Evolutionary conservation across 768 basidiomycete species (phyloP), one percentile per base, ranked within the genome.

Genomic region (Tylopilus sp.): DNA sequence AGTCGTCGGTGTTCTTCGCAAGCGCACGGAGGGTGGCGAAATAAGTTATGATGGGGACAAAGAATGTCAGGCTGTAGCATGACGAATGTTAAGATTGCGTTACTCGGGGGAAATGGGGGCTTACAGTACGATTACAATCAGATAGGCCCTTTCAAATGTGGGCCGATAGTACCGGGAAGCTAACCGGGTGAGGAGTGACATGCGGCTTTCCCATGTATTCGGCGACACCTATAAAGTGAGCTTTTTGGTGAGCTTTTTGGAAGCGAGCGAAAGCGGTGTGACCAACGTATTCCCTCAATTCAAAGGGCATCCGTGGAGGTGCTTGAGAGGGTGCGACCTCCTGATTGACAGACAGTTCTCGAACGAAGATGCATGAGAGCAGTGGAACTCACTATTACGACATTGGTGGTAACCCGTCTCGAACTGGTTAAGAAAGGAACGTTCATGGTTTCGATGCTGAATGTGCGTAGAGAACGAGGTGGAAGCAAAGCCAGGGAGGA

Each of bases 201-300:
- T 49, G 26, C 80, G 73, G 9, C 58, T 57, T 30, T 65, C 69
- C 80, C 80, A 81, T 6, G 66, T 67, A 44, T 75, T 74, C 4
- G 68, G 65, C 6, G 72, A 60, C 50, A 80, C 66, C 76, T 80
- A 41, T 28, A 11, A 21, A 33, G 43, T 36, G 13, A 42, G 49
- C 7, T 25, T 28, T 6, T 12, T 20, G 33, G 21, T 20, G 18
- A 53, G n/a, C n/a, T n/a, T 20, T 17, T 10, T 18, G 36, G n/a
- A 15, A 52, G 28, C 25, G 18, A 43, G 25, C 25, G 17, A 43
- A 22, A 18, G 20, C n/a, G 17, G 12, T 52, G 65, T 44, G 47
- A 76, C 77, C 51, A 66, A 71, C 57, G 25, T 60, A 42, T 25
- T 58, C 60, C 43, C 68, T 69, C 36, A 79, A 58, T 50, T 74